Percentiles rank a stretch among this genome's conserved stretches.
phyloP scores from a whole-genome alignment of 75 land plant genomes.

The Adiantum capillusveneris region DNA sequence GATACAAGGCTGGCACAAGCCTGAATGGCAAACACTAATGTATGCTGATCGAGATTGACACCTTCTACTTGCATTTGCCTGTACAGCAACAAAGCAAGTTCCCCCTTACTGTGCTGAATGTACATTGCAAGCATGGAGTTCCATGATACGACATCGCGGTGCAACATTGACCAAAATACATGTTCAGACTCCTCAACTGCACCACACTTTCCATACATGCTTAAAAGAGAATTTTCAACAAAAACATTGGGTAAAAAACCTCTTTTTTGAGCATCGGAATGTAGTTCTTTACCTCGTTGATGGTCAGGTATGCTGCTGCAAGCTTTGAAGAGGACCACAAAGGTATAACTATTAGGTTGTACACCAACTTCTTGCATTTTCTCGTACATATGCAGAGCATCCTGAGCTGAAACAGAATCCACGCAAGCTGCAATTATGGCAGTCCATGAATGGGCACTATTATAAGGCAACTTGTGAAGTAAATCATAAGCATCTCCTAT shows the following conservation, averaged over 20 bases:
- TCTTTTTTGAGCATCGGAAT: background rate
- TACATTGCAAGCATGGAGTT: constrained; percentile 4
- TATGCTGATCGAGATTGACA: background rate
- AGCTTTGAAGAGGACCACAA: constrained; percentile 1
- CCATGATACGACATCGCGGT: constrained; percentile 3
- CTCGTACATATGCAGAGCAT: background rate
- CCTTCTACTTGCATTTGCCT: constrained; percentile 3
- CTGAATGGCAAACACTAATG: background rate
- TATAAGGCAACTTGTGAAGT: background rate
- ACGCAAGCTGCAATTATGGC: background rate
- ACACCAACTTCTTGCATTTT: background rate
- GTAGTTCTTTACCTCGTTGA: background rate
- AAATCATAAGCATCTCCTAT: background rate
- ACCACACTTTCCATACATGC: constrained; percentile 8
- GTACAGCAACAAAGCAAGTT: background rate
- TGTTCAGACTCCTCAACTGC: background rate
- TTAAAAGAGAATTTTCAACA: background rate
- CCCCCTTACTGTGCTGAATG: background rate
- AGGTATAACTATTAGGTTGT: background rate
- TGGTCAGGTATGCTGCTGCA: background rate
- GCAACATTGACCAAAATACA: background rate
- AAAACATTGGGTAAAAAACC: background rate
- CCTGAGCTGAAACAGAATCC: background rate
- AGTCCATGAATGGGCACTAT: background rate
- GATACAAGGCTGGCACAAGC: constrained; percentile 1